phyloP scores from a whole-genome alignment of 192 early-diverging fungal species.

The Geosiphon pyriformis region DNA sequence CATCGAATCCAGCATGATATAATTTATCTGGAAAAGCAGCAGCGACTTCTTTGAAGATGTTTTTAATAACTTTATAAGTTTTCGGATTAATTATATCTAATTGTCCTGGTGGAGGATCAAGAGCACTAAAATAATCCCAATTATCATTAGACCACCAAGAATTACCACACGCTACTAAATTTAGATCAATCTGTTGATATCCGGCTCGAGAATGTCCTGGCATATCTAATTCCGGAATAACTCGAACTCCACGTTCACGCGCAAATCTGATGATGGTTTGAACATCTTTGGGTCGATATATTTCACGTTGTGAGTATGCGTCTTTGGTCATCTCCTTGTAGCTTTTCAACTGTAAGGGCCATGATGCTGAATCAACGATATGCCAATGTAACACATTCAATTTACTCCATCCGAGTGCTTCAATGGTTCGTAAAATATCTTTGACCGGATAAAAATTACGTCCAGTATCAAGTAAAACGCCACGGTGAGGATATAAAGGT shows the following conservation, averaged over 20 bases:
- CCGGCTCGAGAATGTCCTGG: slow-evolving; percentile 67
- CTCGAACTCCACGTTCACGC: slow-evolving; percentile 65
- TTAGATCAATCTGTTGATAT: slow-evolving; percentile 46
- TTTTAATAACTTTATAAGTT: slow-evolving; percentile 56
- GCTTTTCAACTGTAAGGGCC: slow-evolving; percentile 60
- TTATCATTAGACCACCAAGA: slow-evolving; percentile 55
- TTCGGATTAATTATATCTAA: slow-evolving; percentile 63
- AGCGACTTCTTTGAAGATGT: slow-evolving; percentile 62
- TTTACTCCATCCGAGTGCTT: slow-evolving; percentile 79
- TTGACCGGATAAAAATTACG: slow-evolving; percentile 65
- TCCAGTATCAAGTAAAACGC: slow-evolving; percentile 65
- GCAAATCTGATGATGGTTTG: slow-evolving; percentile 64
- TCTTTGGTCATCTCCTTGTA: slow-evolving; percentile 62
- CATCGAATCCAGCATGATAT: slow-evolving; percentile 76
- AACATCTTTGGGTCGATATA: slow-evolving; percentile 83
- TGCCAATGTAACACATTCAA: slow-evolving; percentile 82
- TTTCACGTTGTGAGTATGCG: slow-evolving; percentile 58
- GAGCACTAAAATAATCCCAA: slow-evolving; percentile 48
- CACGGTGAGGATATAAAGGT: slow-evolving; percentile 61
- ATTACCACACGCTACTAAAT: slow-evolving; percentile 54
- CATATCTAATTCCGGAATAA: slow-evolving; percentile 92
- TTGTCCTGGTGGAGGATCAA: slow-evolving; percentile 79
- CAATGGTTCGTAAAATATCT: slow-evolving; percentile 62
- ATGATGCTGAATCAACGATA: slow-evolving; percentile 66
- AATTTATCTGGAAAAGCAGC: slow-evolving; percentile 62